phyloP scores from a whole-genome alignment of 768 basidiomycete species.

The Lepiota venenata region DNA sequence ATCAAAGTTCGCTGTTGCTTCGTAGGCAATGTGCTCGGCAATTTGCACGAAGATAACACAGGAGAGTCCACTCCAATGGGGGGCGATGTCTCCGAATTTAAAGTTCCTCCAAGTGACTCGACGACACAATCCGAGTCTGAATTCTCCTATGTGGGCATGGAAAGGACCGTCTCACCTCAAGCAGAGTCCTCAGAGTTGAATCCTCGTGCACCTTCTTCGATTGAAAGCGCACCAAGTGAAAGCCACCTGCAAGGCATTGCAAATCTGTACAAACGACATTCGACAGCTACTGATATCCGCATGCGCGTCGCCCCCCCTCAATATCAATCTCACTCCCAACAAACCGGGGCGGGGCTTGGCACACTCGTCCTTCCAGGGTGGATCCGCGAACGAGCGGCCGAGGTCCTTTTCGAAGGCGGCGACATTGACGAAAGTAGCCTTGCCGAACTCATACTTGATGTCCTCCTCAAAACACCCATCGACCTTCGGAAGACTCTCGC shows the following conservation, averaged over 20 bases:
- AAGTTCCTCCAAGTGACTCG: conserved; percentile 30
- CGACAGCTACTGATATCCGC: conserved; percentile 71
- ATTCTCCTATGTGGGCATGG: conserved; percentile 34
- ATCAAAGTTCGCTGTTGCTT: conserved; percentile 90
- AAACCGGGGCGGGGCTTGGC: conserved; percentile 68
- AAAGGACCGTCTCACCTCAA: conserved; percentile 56
- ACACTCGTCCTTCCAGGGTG: conserved; percentile 90
- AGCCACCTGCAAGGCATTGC: conserved; percentile 62
- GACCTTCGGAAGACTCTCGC: conserved; percentile 86
- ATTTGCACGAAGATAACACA: conserved; percentile 15
- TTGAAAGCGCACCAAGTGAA: conserved; percentile 36
- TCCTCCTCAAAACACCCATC: conserved; percentile 81
- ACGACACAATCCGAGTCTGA: neutral
- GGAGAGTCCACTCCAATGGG: conserved; percentile 24
- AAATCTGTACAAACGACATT: conserved; percentile 69
- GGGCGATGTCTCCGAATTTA: conserved; percentile 36
- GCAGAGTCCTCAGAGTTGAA: conserved; percentile 53
- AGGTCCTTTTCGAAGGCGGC: conserved; percentile 86
- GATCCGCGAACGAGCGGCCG: conserved; percentile 89
- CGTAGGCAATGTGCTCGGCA: conserved; percentile 62
- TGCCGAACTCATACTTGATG: conserved; percentile 77
- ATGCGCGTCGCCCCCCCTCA: conserved; percentile 67
- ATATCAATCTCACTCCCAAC: conserved; percentile 37
- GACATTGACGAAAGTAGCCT: conserved; percentile 86
- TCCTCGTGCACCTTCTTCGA: conserved; percentile 31